Base-by-base conservation (phyloP, 192 early-diverging fungal species). In the Thamnidium elegans region DNA sequence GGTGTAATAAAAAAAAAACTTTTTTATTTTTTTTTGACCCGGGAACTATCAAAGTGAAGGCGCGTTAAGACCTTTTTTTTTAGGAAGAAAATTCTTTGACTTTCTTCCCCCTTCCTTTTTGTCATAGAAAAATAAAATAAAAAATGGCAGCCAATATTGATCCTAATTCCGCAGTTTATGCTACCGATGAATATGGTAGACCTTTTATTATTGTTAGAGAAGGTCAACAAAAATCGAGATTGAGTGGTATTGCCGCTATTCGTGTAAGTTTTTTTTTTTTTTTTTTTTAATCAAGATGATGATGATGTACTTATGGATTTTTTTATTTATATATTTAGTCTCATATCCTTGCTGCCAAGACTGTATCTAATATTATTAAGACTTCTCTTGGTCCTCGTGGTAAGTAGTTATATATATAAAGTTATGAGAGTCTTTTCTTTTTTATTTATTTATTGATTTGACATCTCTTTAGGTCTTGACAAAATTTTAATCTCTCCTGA, bases 401-500 rank as follows among this genome's bases (percentile, higher is more conserved):
- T 92, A 73, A 58, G 10, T n/a, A 39, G 2, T 23, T 32, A 14
- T 26, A 3, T 11, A 6, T 50, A 11, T 50, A 3, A 34, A 20
- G 26, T 52, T 32, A 53, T 62, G 4, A 10, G 60, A 13, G 21
- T 31, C 8, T 52, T 1, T 31, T 9, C 3, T 50, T 52, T 7
- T 52, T 52, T 19, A 31, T 62, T 62, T 51, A 20, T 13, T 59
- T 6, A 9, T 21, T 42, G 6, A 9, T 9, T 52, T 52, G 51
- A 9, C 10, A 15, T 17, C 17, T 21, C 17, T 21, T 20, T 63
- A 94, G 91, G 97, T 66, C 88, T 98, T 42, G 98, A 99, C 86
- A 99, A 99, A 86, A 98, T 99, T 66, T 84, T 99, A 20, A 96
- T 99, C 71, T 98, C 96, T 19, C 93, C 98, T 50, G 98, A 99